Percentiles rank a stretch among this genome's conserved stretches.
phyloP scores from a whole-genome alignment of 345 rosid genomes.

The Eutrema yunnanense region DNA sequence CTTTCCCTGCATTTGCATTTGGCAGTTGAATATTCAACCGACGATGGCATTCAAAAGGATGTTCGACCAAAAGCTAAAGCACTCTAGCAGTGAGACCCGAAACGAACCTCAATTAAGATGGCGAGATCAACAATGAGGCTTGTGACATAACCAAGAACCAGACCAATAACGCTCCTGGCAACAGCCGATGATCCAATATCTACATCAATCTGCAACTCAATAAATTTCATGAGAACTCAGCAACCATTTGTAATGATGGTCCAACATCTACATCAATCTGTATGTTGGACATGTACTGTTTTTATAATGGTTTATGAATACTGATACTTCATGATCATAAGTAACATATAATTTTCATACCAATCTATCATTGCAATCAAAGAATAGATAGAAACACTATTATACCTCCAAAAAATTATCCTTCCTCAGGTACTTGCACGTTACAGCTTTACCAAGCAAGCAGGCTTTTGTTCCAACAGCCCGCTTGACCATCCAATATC shows the following conservation, averaged over 20 bases:
- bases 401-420: constrained; percentile 89
- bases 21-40: background rate
- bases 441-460: constrained; percentile 92
- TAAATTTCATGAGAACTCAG: background rate
- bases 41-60: background rate
- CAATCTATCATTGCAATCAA: background rate
- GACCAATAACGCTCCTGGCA: constrained; percentile 88
- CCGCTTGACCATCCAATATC: constrained; percentile 99
- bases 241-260: background rate
- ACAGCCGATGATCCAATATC: constrained; percentile 99
- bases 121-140: constrained; percentile 95
- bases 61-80: background rate
- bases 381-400: background rate
- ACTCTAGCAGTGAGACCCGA: background rate
- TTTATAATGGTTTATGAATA: background rate
- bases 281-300: background rate
- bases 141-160: constrained; percentile 94
- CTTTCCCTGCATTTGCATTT: constrained; percentile 55
- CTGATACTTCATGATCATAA: background rate
- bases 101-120: constrained; percentile 81
- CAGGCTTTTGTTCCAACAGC: constrained; percentile 99
- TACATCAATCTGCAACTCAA: constrained; percentile 75
- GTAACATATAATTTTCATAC: background rate
- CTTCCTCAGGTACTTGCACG: constrained; percentile 87
- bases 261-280: no score